Evolutionary conservation across 768 basidiomycete species (phyloP).

Genomic region (Hypholoma fasciculare): DNA sequence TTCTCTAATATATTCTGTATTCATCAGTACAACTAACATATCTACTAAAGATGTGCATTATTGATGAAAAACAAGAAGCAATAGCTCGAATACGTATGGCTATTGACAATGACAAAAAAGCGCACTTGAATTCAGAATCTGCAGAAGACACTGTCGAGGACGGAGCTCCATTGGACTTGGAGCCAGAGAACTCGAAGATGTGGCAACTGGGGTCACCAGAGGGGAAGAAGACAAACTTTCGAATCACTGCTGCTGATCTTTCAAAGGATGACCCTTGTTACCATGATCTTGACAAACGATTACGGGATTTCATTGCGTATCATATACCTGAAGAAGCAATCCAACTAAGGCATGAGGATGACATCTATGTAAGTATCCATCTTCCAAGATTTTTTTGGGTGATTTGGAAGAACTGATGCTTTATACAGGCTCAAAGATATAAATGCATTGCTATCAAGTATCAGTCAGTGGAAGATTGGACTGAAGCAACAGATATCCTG

Average conservation of each 20-base stretch:
- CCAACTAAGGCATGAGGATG: constrained; percentile 11
- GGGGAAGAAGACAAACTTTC: constrained; percentile 7
- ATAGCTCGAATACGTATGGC: constrained; percentile 26
- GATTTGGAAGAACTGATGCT: neutral
- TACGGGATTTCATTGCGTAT: constrained; percentile 12
- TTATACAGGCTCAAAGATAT: constrained; percentile 17
- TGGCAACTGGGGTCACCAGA: constrained; percentile 12
- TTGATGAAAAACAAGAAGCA: constrained; percentile 27
- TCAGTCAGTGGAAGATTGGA: constrained; percentile 27
- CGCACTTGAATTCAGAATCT: neutral
- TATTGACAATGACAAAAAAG: constrained; percentile 18
- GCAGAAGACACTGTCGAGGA: constrained; percentile 4
- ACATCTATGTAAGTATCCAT: constrained; percentile 5
- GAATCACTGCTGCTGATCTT: neutral
- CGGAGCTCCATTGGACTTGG: neutral
- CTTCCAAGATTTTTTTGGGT: neutral
- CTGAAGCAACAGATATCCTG: constrained; percentile 23
- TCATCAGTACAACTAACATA: neutral
- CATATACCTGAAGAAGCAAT: constrained; percentile 13
- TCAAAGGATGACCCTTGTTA: constrained; percentile 1
- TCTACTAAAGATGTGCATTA: constrained; percentile 21
- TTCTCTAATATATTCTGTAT: neutral
- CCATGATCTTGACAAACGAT: constrained; percentile 7
- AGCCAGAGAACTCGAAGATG: neutral
- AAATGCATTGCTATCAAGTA: constrained; percentile 23